A percentile compares a stretch with the other conserved stretches of the same genome.
These are phyloP conservation scores for Dactylellina cionopaga DNA, from an alignment of 2,329 filamentous ascomycete species.

Conservation along the genomic window DNA sequence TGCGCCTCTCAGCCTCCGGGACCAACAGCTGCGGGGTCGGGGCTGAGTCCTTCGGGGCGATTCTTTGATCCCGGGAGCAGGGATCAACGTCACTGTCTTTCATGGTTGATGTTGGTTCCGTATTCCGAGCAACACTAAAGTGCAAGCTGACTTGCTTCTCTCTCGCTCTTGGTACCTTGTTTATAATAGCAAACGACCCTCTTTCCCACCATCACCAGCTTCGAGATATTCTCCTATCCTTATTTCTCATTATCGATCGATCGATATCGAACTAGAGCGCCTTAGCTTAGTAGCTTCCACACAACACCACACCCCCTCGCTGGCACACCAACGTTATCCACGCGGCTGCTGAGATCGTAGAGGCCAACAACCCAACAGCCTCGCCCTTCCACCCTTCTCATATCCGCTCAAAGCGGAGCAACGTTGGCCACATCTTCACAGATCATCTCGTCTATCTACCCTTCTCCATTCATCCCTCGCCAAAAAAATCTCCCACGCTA, in stretches of 20 bases:
- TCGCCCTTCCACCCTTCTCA: no score
- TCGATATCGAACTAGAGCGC: neutral
- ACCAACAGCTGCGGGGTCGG: no score
- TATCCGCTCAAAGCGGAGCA: constrained; percentile 49
- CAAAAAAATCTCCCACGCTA: neutral
- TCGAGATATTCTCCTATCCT: neutral
- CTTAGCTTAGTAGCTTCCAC: constrained; percentile 13
- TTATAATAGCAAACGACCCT: no score
- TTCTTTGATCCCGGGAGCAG: neutral
- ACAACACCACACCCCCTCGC: constrained; percentile 2
- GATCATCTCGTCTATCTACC: neutral
- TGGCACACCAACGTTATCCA: constrained; percentile 31
- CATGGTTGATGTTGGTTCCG: constrained; percentile 21
- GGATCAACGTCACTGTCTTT: constrained; percentile 37
- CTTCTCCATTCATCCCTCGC: neutral
- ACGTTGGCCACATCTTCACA: constrained; percentile 6
- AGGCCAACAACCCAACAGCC: constrained; percentile 29
- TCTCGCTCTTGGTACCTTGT: no score
- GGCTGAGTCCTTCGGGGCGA: neutral
- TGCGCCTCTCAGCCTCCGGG: no score
- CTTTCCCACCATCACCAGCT: neutral
- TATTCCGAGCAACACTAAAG: constrained; percentile 28
- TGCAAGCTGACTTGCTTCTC: constrained; percentile 20
- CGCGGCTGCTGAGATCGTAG: neutral
- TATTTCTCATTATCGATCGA: neutral